Conservation (phyloP, 129 eudicot genomes). For the Chrysanthemum lavandulifolium region DNA sequence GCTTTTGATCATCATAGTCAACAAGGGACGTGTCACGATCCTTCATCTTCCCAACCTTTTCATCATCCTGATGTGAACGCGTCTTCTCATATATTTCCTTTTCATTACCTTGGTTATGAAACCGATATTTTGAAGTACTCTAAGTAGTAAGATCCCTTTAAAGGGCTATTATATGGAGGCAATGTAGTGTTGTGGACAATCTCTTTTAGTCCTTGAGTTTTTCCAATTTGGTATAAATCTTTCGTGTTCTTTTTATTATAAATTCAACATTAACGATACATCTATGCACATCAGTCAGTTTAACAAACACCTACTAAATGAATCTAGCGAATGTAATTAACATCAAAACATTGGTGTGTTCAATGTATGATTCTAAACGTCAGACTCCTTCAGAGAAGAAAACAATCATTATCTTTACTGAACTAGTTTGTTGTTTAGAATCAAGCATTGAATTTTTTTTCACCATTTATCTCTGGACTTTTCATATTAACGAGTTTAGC, state of each 20-base stretch:
- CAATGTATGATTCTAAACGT: too few relatives aligned
- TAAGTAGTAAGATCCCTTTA: slow-evolving; percentile 38
- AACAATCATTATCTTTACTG: too few relatives aligned
- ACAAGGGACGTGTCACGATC: slow-evolving; percentile 34
- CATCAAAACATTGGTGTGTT: too few relatives aligned
- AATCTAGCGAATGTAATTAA: too few relatives aligned
- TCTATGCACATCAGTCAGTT: background rate
- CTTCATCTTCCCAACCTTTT: slow-evolving; percentile 39
- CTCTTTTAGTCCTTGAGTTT: slow-evolving; percentile 9
- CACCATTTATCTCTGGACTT: too few relatives aligned
- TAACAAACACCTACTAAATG: too few relatives aligned
- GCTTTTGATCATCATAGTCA: slow-evolving; percentile 32
- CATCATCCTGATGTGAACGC: slow-evolving; percentile 36
- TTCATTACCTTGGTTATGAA: slow-evolving; percentile 54
- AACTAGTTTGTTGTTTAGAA: too few relatives aligned
- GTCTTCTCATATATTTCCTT: slow-evolving; percentile 47
- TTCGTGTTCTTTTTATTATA: slow-evolving; percentile 4
- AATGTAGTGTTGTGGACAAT: slow-evolving; percentile 20
- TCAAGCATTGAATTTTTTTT: too few relatives aligned
- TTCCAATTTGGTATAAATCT: slow-evolving; percentile 17
- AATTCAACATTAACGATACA: background rate
- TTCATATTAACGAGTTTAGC: too few relatives aligned
- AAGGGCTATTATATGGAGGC: slow-evolving; percentile 11
- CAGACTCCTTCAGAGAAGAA: too few relatives aligned
- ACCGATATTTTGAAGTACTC: slow-evolving; percentile 52